Conservation (phyloP, 176 grass and related monocot genomes). For the Bolboschoenus planiculmis region DNA sequence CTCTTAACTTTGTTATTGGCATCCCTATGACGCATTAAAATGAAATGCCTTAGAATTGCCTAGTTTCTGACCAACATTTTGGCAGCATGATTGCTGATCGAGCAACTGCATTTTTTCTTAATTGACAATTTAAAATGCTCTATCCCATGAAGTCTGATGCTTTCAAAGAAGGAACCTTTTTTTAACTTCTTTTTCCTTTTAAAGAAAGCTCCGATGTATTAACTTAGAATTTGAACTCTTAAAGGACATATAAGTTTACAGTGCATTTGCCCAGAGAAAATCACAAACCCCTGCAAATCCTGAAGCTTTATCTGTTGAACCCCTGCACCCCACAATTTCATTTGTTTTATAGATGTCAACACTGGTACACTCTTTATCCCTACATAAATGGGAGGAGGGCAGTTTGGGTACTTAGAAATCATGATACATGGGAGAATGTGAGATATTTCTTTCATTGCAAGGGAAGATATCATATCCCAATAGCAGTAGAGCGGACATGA, state of each 20-base stretch:
- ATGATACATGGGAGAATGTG: background rate
- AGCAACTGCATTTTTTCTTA: background rate
- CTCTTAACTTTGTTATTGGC: background rate
- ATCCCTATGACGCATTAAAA: background rate
- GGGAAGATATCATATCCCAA: background rate
- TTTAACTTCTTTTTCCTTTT: background rate
- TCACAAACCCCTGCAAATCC: background rate
- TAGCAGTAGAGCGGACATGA: background rate
- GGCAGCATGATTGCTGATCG: background rate
- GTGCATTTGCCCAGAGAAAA: background rate
- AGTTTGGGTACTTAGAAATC: slow-evolving; percentile 3
- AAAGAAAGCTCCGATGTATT: background rate
- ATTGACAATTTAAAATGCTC: background rate
- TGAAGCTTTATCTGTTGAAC: slow-evolving; percentile 1
- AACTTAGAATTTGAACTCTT: background rate
- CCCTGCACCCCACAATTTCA: background rate
- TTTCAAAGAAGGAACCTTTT: background rate
- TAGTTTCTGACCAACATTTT: background rate
- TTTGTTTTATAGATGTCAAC: background rate
- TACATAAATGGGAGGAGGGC: background rate
- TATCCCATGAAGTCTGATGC: background rate
- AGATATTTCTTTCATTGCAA: background rate
- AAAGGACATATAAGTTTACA: background rate
- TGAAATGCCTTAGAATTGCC: background rate
- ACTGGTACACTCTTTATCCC: background rate